These are phyloP conservation scores for Cutaneotrichosporon cyanovorans DNA, from an alignment of 1,284 basidiomycete species.

Conservation along the genomic window DNA sequence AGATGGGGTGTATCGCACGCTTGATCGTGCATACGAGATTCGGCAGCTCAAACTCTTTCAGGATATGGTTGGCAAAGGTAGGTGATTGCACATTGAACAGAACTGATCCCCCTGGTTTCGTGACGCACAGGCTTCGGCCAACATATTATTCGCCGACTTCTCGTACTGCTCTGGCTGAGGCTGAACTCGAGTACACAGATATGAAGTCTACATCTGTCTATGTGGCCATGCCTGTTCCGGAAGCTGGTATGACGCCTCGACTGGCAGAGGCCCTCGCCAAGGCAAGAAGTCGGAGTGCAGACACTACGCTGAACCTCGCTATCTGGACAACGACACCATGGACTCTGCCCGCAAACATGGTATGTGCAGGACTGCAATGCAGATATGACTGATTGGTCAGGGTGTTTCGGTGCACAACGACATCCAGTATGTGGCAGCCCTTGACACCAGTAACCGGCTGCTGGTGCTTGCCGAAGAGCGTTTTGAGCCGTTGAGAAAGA, in stretches of 20 bases:
- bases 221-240: conserved; percentile 61
- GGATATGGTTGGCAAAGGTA: conserved; percentile 78
- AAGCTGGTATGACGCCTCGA: conserved; percentile 29
- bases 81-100: conserved; percentile 5
- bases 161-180: conserved; percentile 87
- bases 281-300: conserved; percentile 1
- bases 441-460: conserved; percentile 40
- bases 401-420: conserved; percentile 75
- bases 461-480: conserved; percentile 68
- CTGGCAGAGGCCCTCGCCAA: conserved; percentile 23
- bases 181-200: conserved; percentile 85
- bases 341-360: conserved; percentile 95
- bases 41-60: conserved; percentile 81
- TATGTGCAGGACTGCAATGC: conserved; percentile 38
- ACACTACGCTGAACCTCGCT: conserved; percentile 52
- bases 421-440: conserved; percentile 63
- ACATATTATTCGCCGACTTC: conserved; percentile 96
- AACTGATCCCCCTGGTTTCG: conserved; percentile 35
- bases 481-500: conserved; percentile 50
- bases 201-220: conserved; percentile 84
- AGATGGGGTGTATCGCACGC: conserved; percentile 73
- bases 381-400: conserved; percentile 47
- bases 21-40: conserved; percentile 81
- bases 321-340: conserved; percentile 99
- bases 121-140: conserved; percentile 80